Base-by-base conservation (phyloP, 306 rosid genomes). In the Vigna angularis region DNA sequence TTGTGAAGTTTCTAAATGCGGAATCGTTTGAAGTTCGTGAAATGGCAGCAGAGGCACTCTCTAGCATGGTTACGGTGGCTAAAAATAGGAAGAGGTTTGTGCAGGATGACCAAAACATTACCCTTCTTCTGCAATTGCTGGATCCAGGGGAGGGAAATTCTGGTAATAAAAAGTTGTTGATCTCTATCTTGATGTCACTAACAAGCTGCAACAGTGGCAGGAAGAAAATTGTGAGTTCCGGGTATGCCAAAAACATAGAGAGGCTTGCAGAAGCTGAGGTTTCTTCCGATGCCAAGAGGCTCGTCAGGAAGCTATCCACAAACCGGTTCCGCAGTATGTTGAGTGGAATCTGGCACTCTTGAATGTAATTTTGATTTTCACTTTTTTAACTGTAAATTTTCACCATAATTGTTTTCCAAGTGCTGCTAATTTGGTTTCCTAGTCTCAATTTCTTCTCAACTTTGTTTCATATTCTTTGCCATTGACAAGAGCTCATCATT, bases 261-360 rank as follows among this genome's bases (percentile, higher is more conserved):
- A 91, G 88, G 77, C 93, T 93, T 55, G 98, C 98, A 78, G 93
- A 91, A 71, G 86, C 92, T 52, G 89, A 90, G 70, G 91, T 88
- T 78, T 83, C 87, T 59, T 82, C 87, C 38, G 98, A 93, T 84
- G 98, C 98, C 59, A 93, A 93, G 88, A 93, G 84, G 70, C 93
- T 93, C 49, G 97, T 90, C 30, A 91, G 85, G 83, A 93, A 91
- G 80, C 79, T 93, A 36, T 86, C 92, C 70, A 82, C 88, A 38
- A 90, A 86, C 89, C 86, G 93, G 78, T 93, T 93, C 79, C 88
- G 96, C 52, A 88, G 85, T 61, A 70, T 93, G 86, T 85, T 93
- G 9, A 88, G 80, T 85, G 93, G 96, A 85, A 86, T 93, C 65
- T 93, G 97, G 97, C 89, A 88, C 82, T 88, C 89, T 68, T 89